These are phyloP conservation scores for Crassisporium funariophilum DNA, from an alignment of 768 basidiomycete species.

Conservation along the genomic window DNA sequence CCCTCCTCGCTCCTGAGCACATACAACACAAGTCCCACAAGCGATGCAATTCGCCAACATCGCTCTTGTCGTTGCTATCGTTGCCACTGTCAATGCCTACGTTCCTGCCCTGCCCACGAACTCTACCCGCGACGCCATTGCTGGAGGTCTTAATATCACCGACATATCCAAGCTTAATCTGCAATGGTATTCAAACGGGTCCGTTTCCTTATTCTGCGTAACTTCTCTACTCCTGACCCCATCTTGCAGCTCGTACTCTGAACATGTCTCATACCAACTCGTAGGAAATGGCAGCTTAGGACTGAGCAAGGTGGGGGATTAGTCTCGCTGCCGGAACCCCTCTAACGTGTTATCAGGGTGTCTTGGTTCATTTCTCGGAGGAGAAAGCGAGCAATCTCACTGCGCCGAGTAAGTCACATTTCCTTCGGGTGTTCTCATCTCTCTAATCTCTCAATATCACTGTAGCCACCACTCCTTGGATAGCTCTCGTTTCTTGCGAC, in stretches of 20 bases:
- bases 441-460: conserved; percentile 10
- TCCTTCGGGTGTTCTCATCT: conserved; percentile 1
- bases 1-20: not conserved
- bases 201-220: conserved; percentile 13
- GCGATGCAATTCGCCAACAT: not conserved
- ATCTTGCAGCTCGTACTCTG: conserved; percentile 45
- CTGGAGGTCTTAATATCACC: conserved; percentile 49
- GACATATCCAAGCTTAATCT: conserved; percentile 61
- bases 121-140: conserved; percentile 47
- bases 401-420: conserved; percentile 51
- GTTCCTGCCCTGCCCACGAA: conserved; percentile 78
- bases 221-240: conserved; percentile 8
- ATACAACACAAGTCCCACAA: no score
- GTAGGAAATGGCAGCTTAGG: conserved; percentile 51
- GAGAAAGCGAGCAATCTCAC: conserved; percentile 46
- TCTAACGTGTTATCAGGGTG: conserved; percentile 57
- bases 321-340: not conserved
- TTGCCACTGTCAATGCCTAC: conserved; percentile 43
- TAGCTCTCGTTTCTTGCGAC: conserved; percentile 87
- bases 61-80: conserved; percentile 9
- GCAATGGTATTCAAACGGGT: conserved; percentile 63
- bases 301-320: conserved; percentile 50
- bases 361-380: conserved; percentile 83
- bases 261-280: conserved; percentile 63
- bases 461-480: conserved; percentile 81